These are phyloP conservation scores for Candida endomychidarum DNA, from an alignment of 805 yeast species.

Conservation along the genomic window DNA sequence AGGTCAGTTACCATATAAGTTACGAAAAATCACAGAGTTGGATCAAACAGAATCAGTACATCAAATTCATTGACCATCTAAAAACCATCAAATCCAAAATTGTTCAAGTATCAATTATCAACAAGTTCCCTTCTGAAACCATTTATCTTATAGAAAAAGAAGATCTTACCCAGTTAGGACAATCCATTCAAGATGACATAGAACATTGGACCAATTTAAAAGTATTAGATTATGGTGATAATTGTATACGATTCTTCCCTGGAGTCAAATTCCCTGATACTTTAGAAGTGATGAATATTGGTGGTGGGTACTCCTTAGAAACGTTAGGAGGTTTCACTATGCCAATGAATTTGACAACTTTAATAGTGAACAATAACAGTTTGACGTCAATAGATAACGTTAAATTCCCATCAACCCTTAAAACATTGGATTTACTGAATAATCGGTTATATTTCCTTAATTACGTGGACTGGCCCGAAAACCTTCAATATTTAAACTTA, in stretches of 20 bases:
- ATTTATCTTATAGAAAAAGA: conserved; percentile 34
- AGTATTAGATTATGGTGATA: conserved; percentile 38
- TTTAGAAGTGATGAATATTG: conserved; percentile 36
- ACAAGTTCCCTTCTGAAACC: conserved; percentile 19
- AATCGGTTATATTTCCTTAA: conserved; percentile 40
- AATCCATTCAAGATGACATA: conserved; percentile 39
- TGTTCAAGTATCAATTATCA: conserved; percentile 38
- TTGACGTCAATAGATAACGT: conserved; percentile 37
- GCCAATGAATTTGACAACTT: conserved; percentile 29
- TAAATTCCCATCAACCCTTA: conserved; percentile 32
- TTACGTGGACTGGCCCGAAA: conserved; percentile 38
- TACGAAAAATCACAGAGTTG: conserved; percentile 33
- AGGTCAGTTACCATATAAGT: conserved; percentile 35
- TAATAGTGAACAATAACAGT: conserved; percentile 35
- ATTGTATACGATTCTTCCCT: conserved; percentile 37
- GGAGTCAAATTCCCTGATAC: conserved; percentile 41
- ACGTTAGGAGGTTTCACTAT: conserved; percentile 40
- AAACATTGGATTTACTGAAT: conserved; percentile 33
- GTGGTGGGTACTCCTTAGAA: conserved; percentile 40
- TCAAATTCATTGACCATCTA: conserved; percentile 23
- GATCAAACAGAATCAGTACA: conserved; percentile 27
- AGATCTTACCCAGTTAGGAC: conserved; percentile 32
- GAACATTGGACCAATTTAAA: conserved; percentile 33
- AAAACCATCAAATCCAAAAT: conserved; percentile 28
- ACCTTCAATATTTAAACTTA: conserved; percentile 30